Evolutionary conservation across 495 filamentous ascomycete species (phyloP), one percentile per base, ranked within the genome.

Genomic region (Filosporella fistucella): DNA sequence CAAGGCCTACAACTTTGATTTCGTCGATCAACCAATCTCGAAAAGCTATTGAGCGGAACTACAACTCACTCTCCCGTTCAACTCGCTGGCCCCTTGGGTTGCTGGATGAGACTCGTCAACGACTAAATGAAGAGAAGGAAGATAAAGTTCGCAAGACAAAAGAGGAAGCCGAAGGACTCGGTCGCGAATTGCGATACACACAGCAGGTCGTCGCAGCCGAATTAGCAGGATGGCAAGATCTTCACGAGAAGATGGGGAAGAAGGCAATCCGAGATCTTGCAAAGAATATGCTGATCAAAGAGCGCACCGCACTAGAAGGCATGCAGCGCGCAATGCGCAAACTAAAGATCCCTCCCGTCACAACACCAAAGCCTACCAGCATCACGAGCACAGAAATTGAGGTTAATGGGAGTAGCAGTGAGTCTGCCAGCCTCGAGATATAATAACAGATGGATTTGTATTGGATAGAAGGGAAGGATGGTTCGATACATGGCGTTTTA

Each of bases 141-240:
- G 78, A 86, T 41, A 88, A 85, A 58, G 84, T 85, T 21, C 72
- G 73, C 36, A 76, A 78, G 20, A 75, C 72, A 12, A 74, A 84
- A 51, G 62, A 69, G 14, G 86, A 96, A 55, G 67, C 85, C 8
- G 71, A 79, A 26, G 72, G 70, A 20, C 61, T 95, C 14, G 81
- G 83, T 0, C 77, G 78, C 38, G 94, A 99, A 59, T 64, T 99
- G 16, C 69, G 87, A 26, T 96, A 94, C 61, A 96, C 90, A 41
- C 91, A 96, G 66, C 86, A 91, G 63, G 88, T 91, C 9, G 91
- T 96, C 5, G 91, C 94, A 11, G 73, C 80, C 7, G 94, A 99
- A 63, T 61, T 99, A 49, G 91, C 93, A 1, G 91, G 88, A 2
- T 97, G 91, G 86, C 88, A 95, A 57, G 89, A 93, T 12, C 80